Evolutionary conservation across 495 filamentous ascomycete species (phyloP).

Genomic region (Aspergillus olivimuriae): DNA sequence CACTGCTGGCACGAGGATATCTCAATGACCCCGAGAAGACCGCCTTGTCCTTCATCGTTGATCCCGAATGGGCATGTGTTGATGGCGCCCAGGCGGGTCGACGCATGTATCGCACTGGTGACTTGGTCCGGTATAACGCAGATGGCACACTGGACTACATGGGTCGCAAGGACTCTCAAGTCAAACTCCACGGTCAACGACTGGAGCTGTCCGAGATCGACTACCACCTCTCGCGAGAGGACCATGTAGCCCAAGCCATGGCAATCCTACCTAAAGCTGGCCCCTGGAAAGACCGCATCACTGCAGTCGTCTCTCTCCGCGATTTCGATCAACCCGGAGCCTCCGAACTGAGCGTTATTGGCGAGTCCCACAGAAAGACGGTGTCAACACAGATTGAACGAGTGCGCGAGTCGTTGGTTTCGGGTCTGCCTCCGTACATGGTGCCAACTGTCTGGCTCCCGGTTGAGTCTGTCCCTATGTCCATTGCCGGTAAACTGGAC

Average conservation of each 20-base stretch:
- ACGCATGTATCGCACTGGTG: conserved; percentile 55
- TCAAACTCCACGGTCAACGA: conserved; percentile 41
- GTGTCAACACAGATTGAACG: too few relatives aligned
- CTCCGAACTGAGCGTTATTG: too few relatives aligned
- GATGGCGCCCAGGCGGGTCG: too few relatives aligned
- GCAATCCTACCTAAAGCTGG: too few relatives aligned
- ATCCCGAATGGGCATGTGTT: too few relatives aligned
- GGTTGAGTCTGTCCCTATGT: conserved; percentile 23
- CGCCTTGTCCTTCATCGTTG: conserved; percentile 34
- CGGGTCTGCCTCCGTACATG: too few relatives aligned
- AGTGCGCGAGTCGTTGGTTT: too few relatives aligned
- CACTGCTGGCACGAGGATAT: conserved; percentile 45
- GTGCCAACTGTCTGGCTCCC: conserved; percentile 16
- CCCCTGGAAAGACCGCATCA: too few relatives aligned
- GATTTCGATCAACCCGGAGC: too few relatives aligned
- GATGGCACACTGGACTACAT: conserved; percentile 45
- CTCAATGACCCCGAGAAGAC: conserved; percentile 41
- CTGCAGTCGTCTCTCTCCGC: too few relatives aligned
- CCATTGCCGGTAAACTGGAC: conserved; percentile 36
- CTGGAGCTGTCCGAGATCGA: conserved; percentile 39
- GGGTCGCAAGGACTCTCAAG: conserved; percentile 49
- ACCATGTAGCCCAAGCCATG: too few relatives aligned
- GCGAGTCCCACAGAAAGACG: too few relatives aligned
- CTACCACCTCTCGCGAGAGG: conserved; percentile 22
- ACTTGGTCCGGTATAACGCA: conserved; percentile 42